Base-by-base conservation (phyloP, 495 filamentous ascomycete genomes). In the Aspergillus avenaceus region DNA sequence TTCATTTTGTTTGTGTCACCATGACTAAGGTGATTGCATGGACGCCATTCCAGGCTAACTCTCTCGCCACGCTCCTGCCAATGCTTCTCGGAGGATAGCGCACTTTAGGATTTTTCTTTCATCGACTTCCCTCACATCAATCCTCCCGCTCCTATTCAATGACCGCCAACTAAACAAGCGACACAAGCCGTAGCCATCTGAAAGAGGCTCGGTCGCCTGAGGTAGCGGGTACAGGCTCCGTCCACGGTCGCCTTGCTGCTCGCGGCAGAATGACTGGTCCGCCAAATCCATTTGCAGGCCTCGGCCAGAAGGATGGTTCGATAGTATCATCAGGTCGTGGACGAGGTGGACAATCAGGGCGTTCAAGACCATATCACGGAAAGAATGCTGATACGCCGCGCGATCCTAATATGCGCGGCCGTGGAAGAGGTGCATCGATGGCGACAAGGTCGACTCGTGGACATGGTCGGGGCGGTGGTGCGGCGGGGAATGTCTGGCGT, bases 251-350 rank as follows among this genome's bases (percentile, higher is more conserved):
- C 52, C 50, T 59, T 59, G 67, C 64, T 62, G 44, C 41, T 51
- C 58, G 56, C 61, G 67, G 56, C 58, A 70, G 58, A 49, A 74
- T 74, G 71, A 62, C 69, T 50, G 62, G 57, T 47, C 62, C 69
- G 41, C 55, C 67, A 27, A 68, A 63, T 52, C 61, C 67, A 24
- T 73, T 68, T 52, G 52, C 51, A 48, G 64, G 47, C 45, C 53
- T 64, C 26, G 53, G 58, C 50, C 65, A 68, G 49, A 61, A 54
- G 53, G 60, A 60, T 56, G 66, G 59, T 32, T 38, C 56, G 28
- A 41, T 61, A 41, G 53, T 50, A 43, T 50, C 58, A 44, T 47
- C 51, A 46, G 69, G 69, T 36, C 61, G 69, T 47, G 69, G 70
- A 49, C 56, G 56, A 27, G 68, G 70, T 44, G 59, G 58, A 52